A percentile compares a stretch with the other conserved stretches of the same genome.
Evolutionary conservation across 805 yeast species (phyloP).

Genomic region (Pichia scutulata): DNA sequence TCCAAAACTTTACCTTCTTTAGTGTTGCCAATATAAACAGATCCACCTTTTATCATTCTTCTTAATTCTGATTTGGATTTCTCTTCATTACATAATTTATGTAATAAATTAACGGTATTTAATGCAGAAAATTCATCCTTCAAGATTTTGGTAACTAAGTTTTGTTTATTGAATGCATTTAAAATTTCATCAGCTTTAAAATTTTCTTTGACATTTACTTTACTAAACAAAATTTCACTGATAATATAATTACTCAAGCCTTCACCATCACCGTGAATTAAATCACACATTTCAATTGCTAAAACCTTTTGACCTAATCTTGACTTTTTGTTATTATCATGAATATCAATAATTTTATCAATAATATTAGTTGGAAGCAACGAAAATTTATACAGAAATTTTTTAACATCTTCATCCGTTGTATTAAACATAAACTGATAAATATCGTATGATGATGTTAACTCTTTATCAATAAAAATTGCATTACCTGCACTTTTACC

Average conservation of each 20-base stretch:
- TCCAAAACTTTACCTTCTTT: conserved; percentile 40
- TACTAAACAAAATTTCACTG: conserved; percentile 53
- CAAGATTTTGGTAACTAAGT: conserved; percentile 37
- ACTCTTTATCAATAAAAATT: conserved; percentile 66
- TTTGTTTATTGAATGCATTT: conserved; percentile 49
- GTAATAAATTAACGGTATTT: conserved; percentile 46
- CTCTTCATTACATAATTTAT: conserved; percentile 40
- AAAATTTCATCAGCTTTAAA: conserved; percentile 43
- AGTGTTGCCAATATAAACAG: conserved; percentile 61
- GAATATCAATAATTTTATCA: conserved; percentile 43
- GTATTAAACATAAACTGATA: conserved; percentile 80
- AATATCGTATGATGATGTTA: conserved; percentile 73
- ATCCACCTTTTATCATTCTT: conserved; percentile 59
- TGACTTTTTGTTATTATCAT: conserved; percentile 48
- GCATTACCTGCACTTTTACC: conserved; percentile 98
- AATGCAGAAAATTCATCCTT: conserved; percentile 25
- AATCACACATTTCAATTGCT: conserved; percentile 79
- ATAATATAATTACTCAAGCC: conserved; percentile 62
- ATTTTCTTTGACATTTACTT: conserved; percentile 23
- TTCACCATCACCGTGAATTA: conserved; percentile 76
- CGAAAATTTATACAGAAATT: conserved; percentile 69
- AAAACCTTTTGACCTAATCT: conserved; percentile 69
- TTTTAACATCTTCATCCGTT: conserved; percentile 67
- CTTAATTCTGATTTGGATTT: conserved; percentile 30
- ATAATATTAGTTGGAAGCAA: conserved; percentile 61